Conservation (phyloP, 1,284 basidiomycete genomes). For the Marasmius fiardii region DNA sequence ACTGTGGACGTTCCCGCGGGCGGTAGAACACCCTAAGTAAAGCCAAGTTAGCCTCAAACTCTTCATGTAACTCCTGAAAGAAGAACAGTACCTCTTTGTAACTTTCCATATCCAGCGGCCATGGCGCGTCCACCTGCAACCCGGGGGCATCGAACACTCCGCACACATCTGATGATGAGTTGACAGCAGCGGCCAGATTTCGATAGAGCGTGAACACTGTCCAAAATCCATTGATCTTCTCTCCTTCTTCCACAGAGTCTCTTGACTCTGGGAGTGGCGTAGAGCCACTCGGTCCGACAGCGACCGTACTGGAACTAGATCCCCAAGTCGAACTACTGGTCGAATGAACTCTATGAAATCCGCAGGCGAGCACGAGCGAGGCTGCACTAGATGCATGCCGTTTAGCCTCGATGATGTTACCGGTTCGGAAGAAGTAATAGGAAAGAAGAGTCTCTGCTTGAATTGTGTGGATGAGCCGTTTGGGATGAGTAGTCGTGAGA, state of each 20-base stretch:
- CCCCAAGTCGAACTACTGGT: background rate
- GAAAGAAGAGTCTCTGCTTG: conserved; percentile 37
- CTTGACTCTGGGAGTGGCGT: conserved; percentile 2
- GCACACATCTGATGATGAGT: conserved; percentile 18
- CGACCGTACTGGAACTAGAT: background rate
- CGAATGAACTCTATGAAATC: conserved; percentile 26
- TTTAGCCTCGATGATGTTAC: conserved; percentile 32
- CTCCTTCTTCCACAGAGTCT: conserved; percentile 29
- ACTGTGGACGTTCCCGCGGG: conserved; percentile 7
- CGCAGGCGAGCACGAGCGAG: conserved; percentile 26
- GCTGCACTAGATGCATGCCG: conserved; percentile 31
- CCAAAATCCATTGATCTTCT: conserved; percentile 37
- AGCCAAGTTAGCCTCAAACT: conserved; percentile 1
- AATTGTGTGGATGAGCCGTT: conserved; percentile 27
- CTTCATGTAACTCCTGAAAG: too few relatives aligned
- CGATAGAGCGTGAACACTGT: conserved; percentile 31
- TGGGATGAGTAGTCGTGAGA: conserved; percentile 16
- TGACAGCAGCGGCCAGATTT: conserved; percentile 26
- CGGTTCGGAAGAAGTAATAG: conserved; percentile 30
- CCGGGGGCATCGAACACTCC: conserved; percentile 14
- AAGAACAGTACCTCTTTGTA: conserved; percentile 12
- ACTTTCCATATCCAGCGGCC: conserved; percentile 15
- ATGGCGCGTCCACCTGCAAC: conserved; percentile 14
- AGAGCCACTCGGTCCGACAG: background rate
- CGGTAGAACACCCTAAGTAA: conserved; percentile 10